These are phyloP conservation scores for Eutrema japonicum DNA, from an alignment of 345 rosid genomes.

Conservation along the genomic window DNA sequence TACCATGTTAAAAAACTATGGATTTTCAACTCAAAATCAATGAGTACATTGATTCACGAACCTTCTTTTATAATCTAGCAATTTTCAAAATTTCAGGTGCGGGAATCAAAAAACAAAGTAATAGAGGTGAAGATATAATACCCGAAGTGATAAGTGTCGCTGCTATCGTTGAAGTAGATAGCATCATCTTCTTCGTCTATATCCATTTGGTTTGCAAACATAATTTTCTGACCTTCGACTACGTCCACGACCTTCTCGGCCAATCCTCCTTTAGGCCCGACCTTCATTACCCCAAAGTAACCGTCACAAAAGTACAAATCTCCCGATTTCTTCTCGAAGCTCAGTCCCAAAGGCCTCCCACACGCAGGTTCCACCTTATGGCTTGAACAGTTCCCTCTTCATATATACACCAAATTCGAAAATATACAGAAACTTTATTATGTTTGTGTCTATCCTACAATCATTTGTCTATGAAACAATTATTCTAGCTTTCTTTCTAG, in stretches of 20 bases:
- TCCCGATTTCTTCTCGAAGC: conserved; percentile 65
- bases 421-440: background rate
- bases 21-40: no score
- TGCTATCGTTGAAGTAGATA: conserved; percentile 74
- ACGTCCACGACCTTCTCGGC: conserved; percentile 54
- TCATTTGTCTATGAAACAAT: background rate
- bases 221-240: conserved; percentile 57
- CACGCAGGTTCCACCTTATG: conserved; percentile 57
- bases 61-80: no score
- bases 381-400: conserved; percentile 58
- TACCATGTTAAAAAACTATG: no score
- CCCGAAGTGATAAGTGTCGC: conserved; percentile 63
- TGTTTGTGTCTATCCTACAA: background rate
- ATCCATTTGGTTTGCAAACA: conserved; percentile 75
- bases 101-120: background rate
- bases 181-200: conserved; percentile 61
- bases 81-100: no score
- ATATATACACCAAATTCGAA: conserved; percentile 17
- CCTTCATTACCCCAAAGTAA: conserved; percentile 65
- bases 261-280: conserved; percentile 69
- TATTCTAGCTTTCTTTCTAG: background rate
- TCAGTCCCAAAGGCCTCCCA: conserved; percentile 79
- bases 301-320: conserved; percentile 78
- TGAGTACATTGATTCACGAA: no score
- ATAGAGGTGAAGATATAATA: conserved; percentile 30